A percentile compares a stretch with the other conserved stretches of the same genome.
Conservation (phyloP, 2,329 filamentous ascomycete species). For the Torrubiella hemipterigena region DNA sequence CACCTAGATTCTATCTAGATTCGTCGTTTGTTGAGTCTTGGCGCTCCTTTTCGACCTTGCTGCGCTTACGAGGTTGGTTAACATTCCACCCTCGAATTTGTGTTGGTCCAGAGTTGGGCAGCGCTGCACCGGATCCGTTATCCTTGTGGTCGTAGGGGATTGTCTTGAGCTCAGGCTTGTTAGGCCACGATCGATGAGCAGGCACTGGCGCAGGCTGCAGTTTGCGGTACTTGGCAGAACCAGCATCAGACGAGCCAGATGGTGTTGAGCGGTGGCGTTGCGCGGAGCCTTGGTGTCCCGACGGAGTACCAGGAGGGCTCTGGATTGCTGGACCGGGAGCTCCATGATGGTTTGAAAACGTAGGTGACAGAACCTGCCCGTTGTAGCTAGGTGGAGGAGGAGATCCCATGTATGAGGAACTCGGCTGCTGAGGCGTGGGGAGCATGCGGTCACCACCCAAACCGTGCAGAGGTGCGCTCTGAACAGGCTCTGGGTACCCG, state of each 20-base stretch:
- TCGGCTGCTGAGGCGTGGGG: constrained; percentile 19
- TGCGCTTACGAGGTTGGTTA: constrained; percentile 25
- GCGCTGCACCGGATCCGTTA: constrained; percentile 39
- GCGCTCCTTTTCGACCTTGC: constrained; percentile 20
- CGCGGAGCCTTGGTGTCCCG: constrained; percentile 15
- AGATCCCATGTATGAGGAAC: constrained; percentile 20
- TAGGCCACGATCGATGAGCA: constrained; percentile 33
- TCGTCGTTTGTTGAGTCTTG: constrained; percentile 20
- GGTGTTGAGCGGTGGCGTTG: constrained; percentile 24
- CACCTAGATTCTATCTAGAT: constrained; percentile 23
- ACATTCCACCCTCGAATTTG: constrained; percentile 46
- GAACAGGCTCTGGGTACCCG: constrained; percentile 17
- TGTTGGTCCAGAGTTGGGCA: constrained; percentile 43
- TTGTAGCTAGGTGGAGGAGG: constrained; percentile 19
- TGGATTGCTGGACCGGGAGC: constrained; percentile 19
- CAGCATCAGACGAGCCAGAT: constrained; percentile 24
- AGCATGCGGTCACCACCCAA: constrained; percentile 20
- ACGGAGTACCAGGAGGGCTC: constrained; percentile 21
- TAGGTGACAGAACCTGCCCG: constrained; percentile 22
- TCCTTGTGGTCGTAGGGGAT: constrained; percentile 50
- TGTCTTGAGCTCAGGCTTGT: constrained; percentile 42
- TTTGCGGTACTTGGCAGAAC: constrained; percentile 39
- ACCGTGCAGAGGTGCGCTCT: constrained; percentile 16
- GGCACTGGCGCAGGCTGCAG: constrained; percentile 46
- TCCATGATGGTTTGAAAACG: constrained; percentile 19